Evolutionary conservation across 2,329 filamentous ascomycete genomes (phyloP).

Genomic region (Hypocreales sp.): DNA sequence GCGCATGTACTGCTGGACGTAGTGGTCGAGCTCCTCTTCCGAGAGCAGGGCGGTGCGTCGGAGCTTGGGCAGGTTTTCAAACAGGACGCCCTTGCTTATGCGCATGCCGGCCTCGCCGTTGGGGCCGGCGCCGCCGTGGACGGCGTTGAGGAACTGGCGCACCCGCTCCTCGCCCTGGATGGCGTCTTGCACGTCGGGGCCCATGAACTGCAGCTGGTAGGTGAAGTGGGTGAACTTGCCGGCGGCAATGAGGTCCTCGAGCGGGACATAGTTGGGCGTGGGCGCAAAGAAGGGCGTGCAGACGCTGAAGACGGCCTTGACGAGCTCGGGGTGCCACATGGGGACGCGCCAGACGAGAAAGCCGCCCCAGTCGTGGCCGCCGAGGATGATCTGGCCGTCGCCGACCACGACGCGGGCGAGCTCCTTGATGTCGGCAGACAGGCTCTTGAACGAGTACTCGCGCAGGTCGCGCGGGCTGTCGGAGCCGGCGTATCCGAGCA

Average conservation of each 20-base stretch:
- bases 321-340: conserved; percentile 55
- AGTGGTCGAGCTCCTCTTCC: conserved; percentile 61
- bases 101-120: conserved; percentile 42
- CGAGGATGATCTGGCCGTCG: conserved; percentile 51
- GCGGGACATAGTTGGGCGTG: conserved; percentile 30
- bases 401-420: conserved; percentile 43
- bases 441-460: conserved; percentile 56
- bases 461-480: conserved; percentile 46
- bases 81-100: conserved; percentile 42
- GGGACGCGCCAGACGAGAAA: conserved; percentile 59
- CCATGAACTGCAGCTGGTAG: conserved; percentile 73
- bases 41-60: conserved; percentile 39
- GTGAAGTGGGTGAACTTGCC: conserved; percentile 49
- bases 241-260: conserved; percentile 42
- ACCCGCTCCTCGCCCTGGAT: conserved; percentile 46
- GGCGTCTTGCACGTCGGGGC: conserved; percentile 45
- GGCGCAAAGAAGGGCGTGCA: conserved; percentile 62
- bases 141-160: conserved; percentile 50
- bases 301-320: conserved; percentile 62
- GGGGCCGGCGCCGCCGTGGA: conserved; percentile 52
- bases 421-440: conserved; percentile 59
- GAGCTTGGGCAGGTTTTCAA: conserved; percentile 46
- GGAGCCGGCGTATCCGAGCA: conserved; percentile 74
- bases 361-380: conserved; percentile 91
- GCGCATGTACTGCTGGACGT: conserved; percentile 54